Conservation (phyloP, 2,329 filamentous ascomycete species). For the Sporothrix phasma region DNA sequence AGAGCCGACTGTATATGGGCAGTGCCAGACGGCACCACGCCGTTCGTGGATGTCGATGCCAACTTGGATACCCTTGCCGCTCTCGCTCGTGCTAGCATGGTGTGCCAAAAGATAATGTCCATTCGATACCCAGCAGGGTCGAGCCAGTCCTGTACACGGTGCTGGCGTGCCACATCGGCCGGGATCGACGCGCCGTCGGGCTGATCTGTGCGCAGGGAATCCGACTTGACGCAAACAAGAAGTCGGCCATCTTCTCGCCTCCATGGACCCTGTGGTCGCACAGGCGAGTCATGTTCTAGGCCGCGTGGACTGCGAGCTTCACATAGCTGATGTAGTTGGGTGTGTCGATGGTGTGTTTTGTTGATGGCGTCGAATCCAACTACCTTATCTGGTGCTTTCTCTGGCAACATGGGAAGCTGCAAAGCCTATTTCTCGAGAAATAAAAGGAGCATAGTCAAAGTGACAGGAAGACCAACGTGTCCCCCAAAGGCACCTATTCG, state of each 20-base stretch:
- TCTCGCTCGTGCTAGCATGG: background rate
- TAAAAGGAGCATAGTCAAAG: too few species aligned
- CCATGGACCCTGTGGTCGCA: background rate
- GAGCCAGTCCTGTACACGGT: background rate
- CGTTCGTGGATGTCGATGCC: background rate
- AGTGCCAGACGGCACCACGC: background rate
- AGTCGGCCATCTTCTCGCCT: background rate
- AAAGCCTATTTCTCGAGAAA: too few species aligned
- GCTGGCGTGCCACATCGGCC: background rate
- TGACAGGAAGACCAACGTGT: too few species aligned
- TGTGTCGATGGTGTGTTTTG: background rate
- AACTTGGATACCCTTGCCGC: background rate
- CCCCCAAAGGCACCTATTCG: too few species aligned
- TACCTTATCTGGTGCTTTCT: background rate
- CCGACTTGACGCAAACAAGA: constrained; percentile 3
- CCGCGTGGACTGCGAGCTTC: background rate
- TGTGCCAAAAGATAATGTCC: background rate
- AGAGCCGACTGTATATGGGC: background rate
- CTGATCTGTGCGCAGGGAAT: background rate
- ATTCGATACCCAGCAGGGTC: background rate
- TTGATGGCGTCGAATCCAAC: background rate
- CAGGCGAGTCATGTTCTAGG: background rate
- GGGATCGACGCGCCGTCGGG: background rate
- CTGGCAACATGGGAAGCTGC: too few species aligned
- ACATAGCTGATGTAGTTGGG: background rate